Base-by-base conservation (phyloP, 192 early-diverging fungal species). In the Paraglomus brasilianum region DNA sequence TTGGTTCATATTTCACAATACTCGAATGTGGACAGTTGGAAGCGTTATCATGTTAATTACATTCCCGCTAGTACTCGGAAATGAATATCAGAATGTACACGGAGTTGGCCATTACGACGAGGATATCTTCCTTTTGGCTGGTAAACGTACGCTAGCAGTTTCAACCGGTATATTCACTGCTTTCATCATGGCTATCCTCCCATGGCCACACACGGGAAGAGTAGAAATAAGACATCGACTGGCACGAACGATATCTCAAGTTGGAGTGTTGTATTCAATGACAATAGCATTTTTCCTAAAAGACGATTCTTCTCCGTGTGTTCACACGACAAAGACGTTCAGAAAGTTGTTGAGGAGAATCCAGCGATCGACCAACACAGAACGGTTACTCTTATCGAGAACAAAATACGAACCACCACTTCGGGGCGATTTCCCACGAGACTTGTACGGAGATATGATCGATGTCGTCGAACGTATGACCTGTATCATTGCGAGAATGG, bases 351-450 rank as follows among this genome's bases (percentile, higher is more conserved):
- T 75, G 10, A 47, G 40, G 7, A 42, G 44, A 5, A 79, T 79
- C 10, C 74, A 72, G 17, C 53, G 72, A 45, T 75, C 75, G 39
- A 79, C 76, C 24, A 36, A 48, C 11, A 69, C 56, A n/a, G 72
- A 69, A 42, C 57, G 75, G 9, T 62, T 73, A 17, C 52, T 79
- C 43, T 65, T 79, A 15, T 75, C 75, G 38, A 71, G 75, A 60
- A 76, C 74, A 52, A 45, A 66, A 21, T 79, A 76, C 51, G 77
- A 79, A 43, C 77, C 77, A 11, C 66, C 77, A 9, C 39, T 76
- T 38, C 66, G 77, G 36, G 77, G 77, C 15, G 45, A 66, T 8
- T 79, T 73, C 30, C 77, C 66, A 5, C 61, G 70, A 22, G 53
- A 71, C 30, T 52, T 65, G 41, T 79, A 79, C 50, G 21, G 57